Evolutionary conservation across 352 stramenopile genomes (phyloP), one percentile per base, ranked within the genome.

Genomic region (Pythium pectinolyticum): DNA sequence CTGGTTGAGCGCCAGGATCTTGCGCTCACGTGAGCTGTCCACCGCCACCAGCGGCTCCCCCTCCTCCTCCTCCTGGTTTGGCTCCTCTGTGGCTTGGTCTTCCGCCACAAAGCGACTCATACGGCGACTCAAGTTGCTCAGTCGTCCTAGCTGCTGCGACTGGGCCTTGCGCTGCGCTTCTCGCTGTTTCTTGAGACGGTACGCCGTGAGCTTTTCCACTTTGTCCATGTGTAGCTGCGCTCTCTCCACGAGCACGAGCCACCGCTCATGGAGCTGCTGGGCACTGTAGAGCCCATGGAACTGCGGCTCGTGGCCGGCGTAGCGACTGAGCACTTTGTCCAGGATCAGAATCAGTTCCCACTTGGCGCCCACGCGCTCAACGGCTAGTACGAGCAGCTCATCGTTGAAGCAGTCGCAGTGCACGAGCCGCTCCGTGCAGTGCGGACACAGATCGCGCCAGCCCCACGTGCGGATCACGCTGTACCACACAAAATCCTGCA

Each of bases 391-490:
- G 30, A 89, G 62, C 31, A 89, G 32, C 55, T 88, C 80, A 57
- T 89, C 80, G 34, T 88, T 88, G 49, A 88, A 88, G 57, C 80
- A 89, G 63, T 89, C 80, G 52, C 80, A 89, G 43, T 84, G 72
- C 12, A 65, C 69, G 32, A 89, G 73, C 0, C 80, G 78, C 55
- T 89, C 80, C 0, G 80, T 89, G 61, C 76, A 89, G 55, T 85
- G 79, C 30, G 80, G 78, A 71, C 80, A 89, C 37, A 87, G 48
- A 39, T 89, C 78, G 25, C 70, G 70, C 76, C 78, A 86, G 9
- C 78, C 80, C 69, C 74, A 87, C 0, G 76, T 77, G 41, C 75
- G 76, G 53, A 89, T 75, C 40, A 85, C 63, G 5, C 74, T 22
- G 57, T 88, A 89, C 80, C 80, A 89, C 0, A 43, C 35, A 3